Evolutionary conservation across 257 asterid genomes (phyloP).

Genomic region (Henckelia pumila): DNA sequence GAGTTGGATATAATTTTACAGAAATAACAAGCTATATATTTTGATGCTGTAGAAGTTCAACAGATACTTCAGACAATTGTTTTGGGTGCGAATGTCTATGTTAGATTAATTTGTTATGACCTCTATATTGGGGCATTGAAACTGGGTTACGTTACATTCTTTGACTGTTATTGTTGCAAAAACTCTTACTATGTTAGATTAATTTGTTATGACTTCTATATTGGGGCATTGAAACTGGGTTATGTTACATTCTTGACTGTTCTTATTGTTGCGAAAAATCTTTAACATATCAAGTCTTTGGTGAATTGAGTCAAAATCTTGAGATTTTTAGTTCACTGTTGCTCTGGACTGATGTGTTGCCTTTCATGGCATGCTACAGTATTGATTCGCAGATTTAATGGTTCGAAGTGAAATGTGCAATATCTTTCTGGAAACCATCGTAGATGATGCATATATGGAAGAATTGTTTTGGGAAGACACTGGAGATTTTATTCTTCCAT

Average conservation of each 20-base stretch:
- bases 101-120: neutral
- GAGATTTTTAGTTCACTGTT: neutral
- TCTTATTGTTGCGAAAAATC: no score
- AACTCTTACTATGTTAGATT: neutral
- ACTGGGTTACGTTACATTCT: neutral
- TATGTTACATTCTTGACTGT: neutral
- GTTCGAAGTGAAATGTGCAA: neutral
- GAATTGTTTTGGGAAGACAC: neutral
- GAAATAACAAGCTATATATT: neutral
- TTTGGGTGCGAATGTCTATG: neutral
- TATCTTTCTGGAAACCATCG: neutral
- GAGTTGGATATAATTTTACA: neutral
- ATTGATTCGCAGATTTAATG: neutral
- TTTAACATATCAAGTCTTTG: no score
- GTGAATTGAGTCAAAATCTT: no score
- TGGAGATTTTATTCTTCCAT: neutral
- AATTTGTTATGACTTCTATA: neutral
- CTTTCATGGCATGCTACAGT: neutral
- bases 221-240: neutral
- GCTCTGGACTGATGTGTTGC: neutral
- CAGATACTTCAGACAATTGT: neutral
- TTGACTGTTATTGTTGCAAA: neutral
- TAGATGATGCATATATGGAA: neutral
- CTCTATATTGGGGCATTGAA: neutral
- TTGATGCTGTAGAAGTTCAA: neutral